Percentiles rank a stretch among this genome's conserved stretches.
phyloP scores from a whole-genome alignment of 306 rosid genomes.

The Prinsepia uniflora region DNA sequence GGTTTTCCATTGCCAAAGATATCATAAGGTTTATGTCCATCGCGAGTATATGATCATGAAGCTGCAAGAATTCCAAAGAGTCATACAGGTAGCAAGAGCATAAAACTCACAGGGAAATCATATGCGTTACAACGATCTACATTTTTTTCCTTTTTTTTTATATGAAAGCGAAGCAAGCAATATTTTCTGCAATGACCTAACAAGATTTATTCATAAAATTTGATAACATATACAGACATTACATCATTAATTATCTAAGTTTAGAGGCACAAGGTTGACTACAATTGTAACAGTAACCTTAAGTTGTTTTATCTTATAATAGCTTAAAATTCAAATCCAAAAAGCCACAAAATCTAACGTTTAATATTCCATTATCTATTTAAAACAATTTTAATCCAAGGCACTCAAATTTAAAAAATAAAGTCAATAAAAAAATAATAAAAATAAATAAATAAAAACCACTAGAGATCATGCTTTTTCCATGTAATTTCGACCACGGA shows the following conservation, averaged over 20 bases:
- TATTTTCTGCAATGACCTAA: neutral
- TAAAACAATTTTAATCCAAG: no score
- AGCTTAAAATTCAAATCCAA: neutral
- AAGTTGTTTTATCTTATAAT: neutral
- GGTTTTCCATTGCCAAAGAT: slow-evolving; percentile 60
- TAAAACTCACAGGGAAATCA: neutral
- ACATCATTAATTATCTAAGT: neutral
- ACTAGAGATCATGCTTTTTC: neutral
- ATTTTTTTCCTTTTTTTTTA: neutral
- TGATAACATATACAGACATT: neutral
- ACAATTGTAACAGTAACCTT: no score
- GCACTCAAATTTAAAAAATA: no score
- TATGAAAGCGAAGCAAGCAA: neutral
- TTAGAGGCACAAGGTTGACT: neutral
- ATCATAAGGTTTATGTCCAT: slow-evolving; percentile 43
- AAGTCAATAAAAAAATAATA: no score
- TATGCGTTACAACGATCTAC: neutral
- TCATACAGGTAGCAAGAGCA: slow-evolving; percentile 3
- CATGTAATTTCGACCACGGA: neutral
- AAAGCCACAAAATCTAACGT: neutral
- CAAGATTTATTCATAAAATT: neutral
- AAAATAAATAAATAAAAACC: no score
- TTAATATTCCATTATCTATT: neutral
- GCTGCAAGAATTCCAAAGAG: slow-evolving; percentile 37
- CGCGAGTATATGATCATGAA: slow-evolving; percentile 47